Evolutionary conservation across 2,329 filamentous ascomycete species (phyloP).

Genomic region (Colletotrichum tamarilloi): DNA sequence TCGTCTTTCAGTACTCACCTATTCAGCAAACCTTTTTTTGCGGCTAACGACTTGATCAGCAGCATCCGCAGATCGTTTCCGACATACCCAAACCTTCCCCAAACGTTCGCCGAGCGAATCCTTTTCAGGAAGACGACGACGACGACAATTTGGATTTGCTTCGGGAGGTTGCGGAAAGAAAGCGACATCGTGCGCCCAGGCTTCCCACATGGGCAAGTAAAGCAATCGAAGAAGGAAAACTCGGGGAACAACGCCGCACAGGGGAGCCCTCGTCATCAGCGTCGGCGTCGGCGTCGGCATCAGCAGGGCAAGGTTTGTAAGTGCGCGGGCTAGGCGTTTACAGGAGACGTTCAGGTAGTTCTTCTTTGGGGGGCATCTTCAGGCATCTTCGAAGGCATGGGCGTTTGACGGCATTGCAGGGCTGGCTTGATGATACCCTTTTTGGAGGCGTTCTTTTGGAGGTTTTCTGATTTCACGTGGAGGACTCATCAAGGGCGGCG

Average conservation of each 20-base stretch:
- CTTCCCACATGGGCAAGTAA: constrained; percentile 48
- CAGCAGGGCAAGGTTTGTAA: not conserved
- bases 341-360: not conserved
- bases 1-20: not conserved
- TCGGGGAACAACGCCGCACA: constrained; percentile 8
- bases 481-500: not conserved
- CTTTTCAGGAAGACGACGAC: constrained; percentile 1
- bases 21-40: not conserved
- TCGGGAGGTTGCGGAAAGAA: constrained; percentile 43
- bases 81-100: constrained; percentile 35
- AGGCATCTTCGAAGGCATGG: not conserved
- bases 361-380: not conserved
- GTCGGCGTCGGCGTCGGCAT: not conserved
- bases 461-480: not conserved
- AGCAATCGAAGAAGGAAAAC: constrained; percentile 36
- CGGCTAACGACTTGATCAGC: constrained; percentile 17
- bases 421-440: constrained; percentile 27
- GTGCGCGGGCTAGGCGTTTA: not conserved
- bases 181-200: constrained; percentile 31
- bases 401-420: not conserved
- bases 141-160: constrained; percentile 42
- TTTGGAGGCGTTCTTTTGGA: not conserved
- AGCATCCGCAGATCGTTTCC: constrained; percentile 48
- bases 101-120: not conserved
- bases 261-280: constrained; percentile 10